Base-by-base conservation (phyloP, 2,329 filamentous ascomycete genomes). In the Penicillium sumatraense region DNA sequence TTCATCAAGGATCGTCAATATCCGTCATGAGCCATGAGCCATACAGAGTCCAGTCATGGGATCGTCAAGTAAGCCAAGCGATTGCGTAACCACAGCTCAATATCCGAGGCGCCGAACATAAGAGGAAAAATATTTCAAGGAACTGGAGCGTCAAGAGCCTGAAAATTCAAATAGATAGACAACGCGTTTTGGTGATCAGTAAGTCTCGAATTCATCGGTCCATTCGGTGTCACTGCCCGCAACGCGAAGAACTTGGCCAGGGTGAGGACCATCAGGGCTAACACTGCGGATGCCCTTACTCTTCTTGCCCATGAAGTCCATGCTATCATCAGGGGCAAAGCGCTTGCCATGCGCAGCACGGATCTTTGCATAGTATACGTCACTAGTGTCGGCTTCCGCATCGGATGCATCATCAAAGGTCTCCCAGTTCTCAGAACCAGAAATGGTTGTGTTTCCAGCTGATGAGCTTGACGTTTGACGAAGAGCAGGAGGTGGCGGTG, bases 371-470 rank as follows among this genome's bases (percentile, higher is more conserved):
- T 91, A 91, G 73, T 96, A 96, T 9, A 86, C 82, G 57, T 95
- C 90, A 3, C 87, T 87, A 0, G 84, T 84, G 70, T 96, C 92
- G 21, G 80, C 79, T 69, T 93, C 90, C 0, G 83, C 81, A 66
- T 91, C 89, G 0, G 89, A 91, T 62, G 83, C 86, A 71, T 96
- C 91, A 65, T 95, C 93, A 67, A 95, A 98, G 9, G 93, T 96
- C 75, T 98, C 93, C 93, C 93, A 98, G 72, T 98, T 98, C 75
- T 98, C 93, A 3, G 91, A 96, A 1, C 90, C 91, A 5, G 90
- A 91, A 23, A 89, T 82, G 20, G 82, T 82, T 1, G 89, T 91
- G n/a, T 78, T 78, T 20, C 79, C 76, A 2, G 78, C 78, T 2
- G 90, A 93, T 1, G 88, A 88, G 61, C 86, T 86, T 6, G 88